Evolutionary conservation across 176 grass and related monocot species (phyloP).

Genomic region (Triticum dicoccoides): DNA sequence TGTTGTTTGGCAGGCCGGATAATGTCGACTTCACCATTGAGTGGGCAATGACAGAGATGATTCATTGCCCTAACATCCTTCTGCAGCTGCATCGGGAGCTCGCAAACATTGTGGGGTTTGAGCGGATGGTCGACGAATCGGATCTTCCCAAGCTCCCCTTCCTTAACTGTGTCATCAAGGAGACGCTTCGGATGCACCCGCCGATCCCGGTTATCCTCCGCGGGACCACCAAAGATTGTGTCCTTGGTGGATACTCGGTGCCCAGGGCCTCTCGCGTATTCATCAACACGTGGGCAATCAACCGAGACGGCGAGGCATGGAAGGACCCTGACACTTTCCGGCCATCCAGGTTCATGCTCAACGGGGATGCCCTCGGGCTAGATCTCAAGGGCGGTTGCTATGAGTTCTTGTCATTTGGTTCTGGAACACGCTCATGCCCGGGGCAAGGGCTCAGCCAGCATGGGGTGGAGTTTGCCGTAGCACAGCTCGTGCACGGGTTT

Average conservation of each 20-base stretch:
- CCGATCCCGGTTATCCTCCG: slow-evolving; percentile 68
- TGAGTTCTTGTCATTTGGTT: slow-evolving; percentile 78
- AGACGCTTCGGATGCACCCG: too few relatives aligned
- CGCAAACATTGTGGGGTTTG: slow-evolving; percentile 29
- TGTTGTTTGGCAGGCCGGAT: slow-evolving; percentile 88
- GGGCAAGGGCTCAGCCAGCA: slow-evolving; percentile 52
- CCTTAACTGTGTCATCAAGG: too few relatives aligned
- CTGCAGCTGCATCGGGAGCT: slow-evolving; percentile 54
- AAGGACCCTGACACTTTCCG: slow-evolving; percentile 54
- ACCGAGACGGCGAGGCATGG: slow-evolving; percentile 44
- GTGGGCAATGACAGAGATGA: slow-evolving; percentile 75
- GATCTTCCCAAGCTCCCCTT: too few relatives aligned
- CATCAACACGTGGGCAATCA: too few relatives aligned
- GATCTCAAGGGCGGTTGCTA: slow-evolving; percentile 75
- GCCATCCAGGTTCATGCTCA: slow-evolving; percentile 44
- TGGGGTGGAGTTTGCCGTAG: slow-evolving; percentile 52
- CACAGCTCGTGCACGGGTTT: slow-evolving; percentile 36
- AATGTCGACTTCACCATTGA: slow-evolving; percentile 72
- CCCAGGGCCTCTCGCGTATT: slow-evolving; percentile 20
- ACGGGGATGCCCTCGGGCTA: slow-evolving; percentile 11
- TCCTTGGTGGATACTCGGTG: slow-evolving; percentile 3
- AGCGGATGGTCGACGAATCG: slow-evolving; percentile 36
- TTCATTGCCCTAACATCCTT: slow-evolving; percentile 55
- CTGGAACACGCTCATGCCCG: slow-evolving; percentile 57
- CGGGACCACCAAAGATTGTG: slow-evolving; percentile 55